Evolutionary conservation across 2,329 filamentous ascomycete genomes (phyloP).

Genomic region (Sphaerulina vaccinii): DNA sequence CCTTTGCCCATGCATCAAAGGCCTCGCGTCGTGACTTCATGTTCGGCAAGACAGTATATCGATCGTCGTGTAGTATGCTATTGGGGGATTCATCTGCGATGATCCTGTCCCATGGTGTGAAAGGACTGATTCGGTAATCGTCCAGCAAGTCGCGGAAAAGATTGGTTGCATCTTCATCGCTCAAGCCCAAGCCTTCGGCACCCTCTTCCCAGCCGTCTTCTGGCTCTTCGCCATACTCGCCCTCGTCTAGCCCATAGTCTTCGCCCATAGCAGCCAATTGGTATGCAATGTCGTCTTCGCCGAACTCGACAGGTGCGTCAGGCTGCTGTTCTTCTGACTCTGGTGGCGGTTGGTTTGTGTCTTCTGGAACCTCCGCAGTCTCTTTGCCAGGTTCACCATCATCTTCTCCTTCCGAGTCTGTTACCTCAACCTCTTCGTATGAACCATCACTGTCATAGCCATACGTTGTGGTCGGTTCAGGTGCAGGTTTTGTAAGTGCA

Average conservation of each 20-base stretch:
- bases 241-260: slow-evolving; percentile 75
- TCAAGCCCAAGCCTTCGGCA: slow-evolving; percentile 67
- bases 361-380: slow-evolving; percentile 43
- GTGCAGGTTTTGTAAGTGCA: neutral
- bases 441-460: slow-evolving; percentile 57
- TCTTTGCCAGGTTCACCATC: slow-evolving; percentile 39
- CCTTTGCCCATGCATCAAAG: slow-evolving; percentile 80
- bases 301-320: slow-evolving; percentile 67
- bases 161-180: slow-evolving; percentile 70
- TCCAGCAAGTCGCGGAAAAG: slow-evolving; percentile 85
- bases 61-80: slow-evolving; percentile 75
- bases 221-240: slow-evolving; percentile 68
- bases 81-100: slow-evolving; percentile 66
- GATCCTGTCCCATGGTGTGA: slow-evolving; percentile 86
- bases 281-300: slow-evolving; percentile 90
- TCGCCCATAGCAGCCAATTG: slow-evolving; percentile 87
- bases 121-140: slow-evolving; percentile 80
- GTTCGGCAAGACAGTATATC: slow-evolving; percentile 79
- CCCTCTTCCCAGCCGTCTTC: slow-evolving; percentile 64
- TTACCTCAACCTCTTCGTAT: slow-evolving; percentile 76
- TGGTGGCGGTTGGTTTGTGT: slow-evolving; percentile 55
- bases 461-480: slow-evolving; percentile 1
- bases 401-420: slow-evolving; percentile 52
- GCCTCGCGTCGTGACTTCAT: slow-evolving; percentile 79
- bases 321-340: slow-evolving; percentile 54